phyloP scores from a whole-genome alignment of 495 filamentous ascomycete genomes.

The Penicillium nucicola region DNA sequence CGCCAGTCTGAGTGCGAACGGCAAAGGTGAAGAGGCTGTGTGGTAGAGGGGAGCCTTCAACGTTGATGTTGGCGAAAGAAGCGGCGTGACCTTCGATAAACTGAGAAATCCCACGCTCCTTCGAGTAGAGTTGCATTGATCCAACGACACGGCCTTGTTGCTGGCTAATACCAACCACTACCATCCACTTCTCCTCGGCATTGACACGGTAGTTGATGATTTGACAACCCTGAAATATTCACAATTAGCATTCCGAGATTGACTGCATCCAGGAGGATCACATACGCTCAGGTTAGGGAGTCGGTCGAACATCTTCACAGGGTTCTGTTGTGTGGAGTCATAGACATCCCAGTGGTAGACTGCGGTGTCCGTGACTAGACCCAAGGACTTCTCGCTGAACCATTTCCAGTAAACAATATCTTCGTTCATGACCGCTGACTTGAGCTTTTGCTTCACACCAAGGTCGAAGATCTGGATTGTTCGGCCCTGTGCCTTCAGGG shows the following conservation, averaged over 20 bases:
- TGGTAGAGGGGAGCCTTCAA: constrained; percentile 85
- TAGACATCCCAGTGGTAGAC: constrained; percentile 99
- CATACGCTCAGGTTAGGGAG: constrained; percentile 82
- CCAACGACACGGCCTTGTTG: constrained; percentile 91
- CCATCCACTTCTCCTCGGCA: constrained; percentile 96
- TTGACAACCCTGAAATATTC: constrained; percentile 68
- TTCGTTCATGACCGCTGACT: constrained; percentile 91
- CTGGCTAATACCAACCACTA: constrained; percentile 91
- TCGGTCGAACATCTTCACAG: constrained; percentile 89
- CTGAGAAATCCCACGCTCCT: constrained; percentile 93
- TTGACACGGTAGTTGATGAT: constrained; percentile 99
- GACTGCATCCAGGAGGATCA: constrained; percentile 8
- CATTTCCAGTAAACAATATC: constrained; percentile 99
- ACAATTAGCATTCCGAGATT: constrained; percentile 15
- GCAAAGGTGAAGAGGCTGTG: constrained; percentile 97
- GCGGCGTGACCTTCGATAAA: constrained; percentile 97
- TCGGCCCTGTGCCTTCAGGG: constrained; percentile 83
- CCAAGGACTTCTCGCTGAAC: constrained; percentile 83
- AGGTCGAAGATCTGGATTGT: constrained; percentile 99
- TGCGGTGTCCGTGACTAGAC: constrained; percentile 81
- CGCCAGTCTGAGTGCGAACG: constrained; percentile 79
- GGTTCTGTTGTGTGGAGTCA: constrained; percentile 69
- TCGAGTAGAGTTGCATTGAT: constrained; percentile 95
- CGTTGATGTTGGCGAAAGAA: constrained; percentile 82
- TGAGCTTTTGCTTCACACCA: constrained; percentile 82